Conservation (phyloP, 176 grass and related monocot genomes). For the Tuctoria greenei region DNA sequence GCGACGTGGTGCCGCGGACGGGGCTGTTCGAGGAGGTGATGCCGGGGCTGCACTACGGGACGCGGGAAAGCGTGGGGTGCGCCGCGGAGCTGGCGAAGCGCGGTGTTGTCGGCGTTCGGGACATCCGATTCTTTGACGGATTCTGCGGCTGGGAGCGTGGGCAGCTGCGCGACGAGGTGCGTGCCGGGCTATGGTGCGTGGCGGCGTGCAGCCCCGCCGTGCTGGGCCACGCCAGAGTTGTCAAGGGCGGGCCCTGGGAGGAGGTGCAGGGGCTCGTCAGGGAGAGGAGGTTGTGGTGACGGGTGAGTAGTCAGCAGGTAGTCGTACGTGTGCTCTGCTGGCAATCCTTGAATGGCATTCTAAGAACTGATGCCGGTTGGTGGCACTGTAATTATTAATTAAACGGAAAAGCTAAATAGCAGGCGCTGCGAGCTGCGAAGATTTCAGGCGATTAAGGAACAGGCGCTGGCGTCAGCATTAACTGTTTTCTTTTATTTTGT, state of each 20-base stretch:
- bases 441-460: too few species aligned
- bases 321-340: too few species aligned
- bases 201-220: conserved; percentile 86
- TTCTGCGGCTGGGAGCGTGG: conserved; percentile 82
- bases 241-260: conserved; percentile 70
- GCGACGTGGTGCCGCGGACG: conserved; percentile 38
- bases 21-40: conserved; percentile 91
- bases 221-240: conserved; percentile 40
- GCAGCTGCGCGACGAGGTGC: conserved; percentile 71
- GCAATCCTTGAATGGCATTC: too few species aligned
- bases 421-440: too few species aligned
- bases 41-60: conserved; percentile 73
- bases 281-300: conserved; percentile 71
- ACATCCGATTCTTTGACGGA: conserved; percentile 86
- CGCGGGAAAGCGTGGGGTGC: conserved; percentile 73
- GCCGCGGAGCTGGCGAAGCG: conserved; percentile 86
- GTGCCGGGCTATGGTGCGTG: conserved; percentile 66
- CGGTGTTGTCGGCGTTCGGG: conserved; percentile 53
- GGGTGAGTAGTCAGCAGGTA: too few species aligned
- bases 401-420: too few species aligned
- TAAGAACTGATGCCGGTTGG: too few species aligned
- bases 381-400: too few species aligned
- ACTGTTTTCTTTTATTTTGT: too few species aligned
- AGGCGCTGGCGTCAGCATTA: too few species aligned
- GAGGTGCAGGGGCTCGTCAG: conserved; percentile 68